A percentile compares a stretch with the other conserved stretches of the same genome.
These are phyloP conservation scores for Pseudocercospora crystallina DNA, from an alignment of 2,329 filamentous ascomycete genomes.

Conservation along the genomic window DNA sequence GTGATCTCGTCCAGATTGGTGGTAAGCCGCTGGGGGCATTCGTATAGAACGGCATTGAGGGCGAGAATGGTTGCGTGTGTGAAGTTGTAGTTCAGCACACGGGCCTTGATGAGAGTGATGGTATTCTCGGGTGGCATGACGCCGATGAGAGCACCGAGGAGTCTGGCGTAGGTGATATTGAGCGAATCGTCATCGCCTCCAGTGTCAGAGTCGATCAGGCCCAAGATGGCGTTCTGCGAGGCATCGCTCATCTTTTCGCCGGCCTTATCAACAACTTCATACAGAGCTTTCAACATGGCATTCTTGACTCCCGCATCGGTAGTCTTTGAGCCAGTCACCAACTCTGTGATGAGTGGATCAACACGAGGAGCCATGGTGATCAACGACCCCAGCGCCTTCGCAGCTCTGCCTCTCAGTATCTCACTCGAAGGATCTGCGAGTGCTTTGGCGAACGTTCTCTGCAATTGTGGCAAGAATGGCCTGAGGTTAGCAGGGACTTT, in stretches of 20 bases:
- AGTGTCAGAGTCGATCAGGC: conserved; percentile 80
- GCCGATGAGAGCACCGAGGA: conserved; percentile 86
- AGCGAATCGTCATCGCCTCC: conserved; percentile 71
- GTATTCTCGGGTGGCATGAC: conserved; percentile 75
- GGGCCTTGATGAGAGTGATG: conserved; percentile 61
- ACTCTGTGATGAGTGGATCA: conserved; percentile 87
- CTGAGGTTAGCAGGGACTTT: conserved; percentile 96
- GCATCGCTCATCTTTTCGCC: conserved; percentile 92
- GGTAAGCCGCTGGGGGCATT: conserved; percentile 70
- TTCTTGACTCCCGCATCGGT: conserved; percentile 81
- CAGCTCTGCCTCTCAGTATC: conserved; percentile 79
- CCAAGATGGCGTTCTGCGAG: conserved; percentile 80
- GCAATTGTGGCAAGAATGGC: conserved; percentile 93
- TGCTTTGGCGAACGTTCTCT: conserved; percentile 94
- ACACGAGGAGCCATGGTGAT: conserved; percentile 95
- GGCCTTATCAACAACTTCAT: conserved; percentile 93
- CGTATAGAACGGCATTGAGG: conserved; percentile 83
- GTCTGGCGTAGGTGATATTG: conserved; percentile 84
- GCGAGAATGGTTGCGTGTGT: conserved; percentile 78
- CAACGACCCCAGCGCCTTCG: conserved; percentile 88
- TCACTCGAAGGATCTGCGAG: conserved; percentile 92
- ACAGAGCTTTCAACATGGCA: conserved; percentile 95
- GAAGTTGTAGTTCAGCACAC: conserved; percentile 75
- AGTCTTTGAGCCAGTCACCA: conserved; percentile 95
- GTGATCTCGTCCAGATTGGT: conserved; percentile 72